Evolutionary conservation across 2,329 filamentous ascomycete genomes (phyloP), one percentile per base, ranked within the genome.

Genomic region (Pyrenophora teres): DNA sequence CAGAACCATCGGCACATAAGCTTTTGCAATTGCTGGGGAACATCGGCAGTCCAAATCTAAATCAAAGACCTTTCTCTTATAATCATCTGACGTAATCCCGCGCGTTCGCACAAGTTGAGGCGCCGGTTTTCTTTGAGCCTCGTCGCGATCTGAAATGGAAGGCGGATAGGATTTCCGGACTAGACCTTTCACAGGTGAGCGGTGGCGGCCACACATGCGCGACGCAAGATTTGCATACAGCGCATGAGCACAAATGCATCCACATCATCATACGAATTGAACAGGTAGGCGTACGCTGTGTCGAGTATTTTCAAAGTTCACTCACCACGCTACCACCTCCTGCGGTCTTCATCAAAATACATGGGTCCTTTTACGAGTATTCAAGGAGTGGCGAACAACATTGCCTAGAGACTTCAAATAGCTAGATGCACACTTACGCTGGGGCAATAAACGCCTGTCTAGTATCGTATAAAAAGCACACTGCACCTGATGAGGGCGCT

Each of bases 1-100:
- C 37, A 47, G 18, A 35, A 1, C 23, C 31, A 23, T 23, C 19
- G 25, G 46, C 31, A 48, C 38, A 16, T 42, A 32, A 32, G 31
- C 13, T 21, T 48, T 36, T 30, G 13, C 38, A 21, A 35, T 27
- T 47, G 30, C 45, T 47, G 45, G 30, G 45, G 30, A 40, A 47
- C 5, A 30, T 47, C 19, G 45, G 45, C 45, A 47, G 13, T 41
- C n/a, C 9, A 9, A 41, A n/a, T 40, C n/a, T 30, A 27, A 13
- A 31, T 23, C 23, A 8, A 6, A 19, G 37, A 38, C 21, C 21
- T 45, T 33, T 15, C 18, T 30, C 23, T 38, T 3, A 8, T 23
- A 7, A 19, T 31, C n/a, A 19, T 21, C 15, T 16, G 21, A 45
- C 33, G 1, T 7, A 27, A 10, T 10, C 25, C 5, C 2, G 13